These are phyloP conservation scores for Acacia crassicarpa DNA, from an alignment of 306 rosid species.

Conservation along the genomic window DNA sequence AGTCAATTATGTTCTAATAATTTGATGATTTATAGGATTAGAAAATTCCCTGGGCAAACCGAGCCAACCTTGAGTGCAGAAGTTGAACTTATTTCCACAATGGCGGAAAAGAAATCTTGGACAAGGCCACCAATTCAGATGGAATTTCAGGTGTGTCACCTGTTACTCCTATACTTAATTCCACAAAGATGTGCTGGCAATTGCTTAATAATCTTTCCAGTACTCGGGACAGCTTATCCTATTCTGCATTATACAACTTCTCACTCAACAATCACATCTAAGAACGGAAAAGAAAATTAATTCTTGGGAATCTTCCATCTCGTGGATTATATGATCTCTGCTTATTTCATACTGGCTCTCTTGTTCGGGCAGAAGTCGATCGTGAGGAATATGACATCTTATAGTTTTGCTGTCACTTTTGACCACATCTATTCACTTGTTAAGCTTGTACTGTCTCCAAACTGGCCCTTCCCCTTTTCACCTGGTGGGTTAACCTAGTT, in stretches of 20 bases:
- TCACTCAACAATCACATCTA: not conserved
- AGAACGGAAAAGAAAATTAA: constrained; percentile 14
- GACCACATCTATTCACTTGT: not conserved
- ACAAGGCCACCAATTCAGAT: constrained; percentile 98
- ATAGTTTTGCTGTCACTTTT: not conserved
- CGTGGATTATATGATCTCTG: not conserved
- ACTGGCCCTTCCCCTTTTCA: not conserved
- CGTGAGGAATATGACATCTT: not conserved
- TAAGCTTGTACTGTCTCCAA: constrained; percentile 1
- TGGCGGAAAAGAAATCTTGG: constrained; percentile 91
- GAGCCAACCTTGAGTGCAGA: constrained; percentile 99
- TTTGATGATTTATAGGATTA: constrained; percentile 52
- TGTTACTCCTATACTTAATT: constrained; percentile 13
- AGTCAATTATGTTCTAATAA: not conserved
- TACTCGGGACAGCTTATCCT: not conserved
- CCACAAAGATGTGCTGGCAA: not conserved
- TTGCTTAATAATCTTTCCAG: not conserved
- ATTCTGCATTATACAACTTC: constrained; percentile 1
- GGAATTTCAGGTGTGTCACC: constrained; percentile 88
- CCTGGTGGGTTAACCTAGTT: not conserved
- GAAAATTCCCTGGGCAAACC: constrained; percentile 96
- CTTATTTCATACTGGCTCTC: not conserved
- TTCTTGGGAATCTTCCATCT: constrained; percentile 9
- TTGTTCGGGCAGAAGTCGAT: not conserved
- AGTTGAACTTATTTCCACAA: constrained; percentile 95